Base-by-base conservation (phyloP, 2,329 filamentous ascomycete species). In the Arthrobotrys iridis region DNA sequence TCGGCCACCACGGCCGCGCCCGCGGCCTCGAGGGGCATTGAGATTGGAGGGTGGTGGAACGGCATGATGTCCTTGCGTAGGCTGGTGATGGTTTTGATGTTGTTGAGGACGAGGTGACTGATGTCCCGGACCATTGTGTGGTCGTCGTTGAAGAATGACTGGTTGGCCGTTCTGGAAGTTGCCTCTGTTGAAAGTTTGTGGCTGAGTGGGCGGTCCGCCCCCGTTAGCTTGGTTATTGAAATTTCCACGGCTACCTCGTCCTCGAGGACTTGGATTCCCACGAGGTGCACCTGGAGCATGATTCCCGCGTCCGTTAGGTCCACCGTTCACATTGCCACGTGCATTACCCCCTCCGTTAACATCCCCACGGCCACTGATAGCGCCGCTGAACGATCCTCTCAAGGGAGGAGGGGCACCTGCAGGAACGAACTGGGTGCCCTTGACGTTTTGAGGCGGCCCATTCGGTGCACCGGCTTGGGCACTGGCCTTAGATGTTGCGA, bases 401-500 rank as follows among this genome's bases (percentile, higher is more conserved):
- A 90, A 83, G 11, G 87, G 85, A 7, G 84, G 82, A 11, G 88
- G 88, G 0, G 86, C 82, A 0, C 85, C 78, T 13, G 88, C 86
- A 77, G 90, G 87, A 74, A 83, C 85, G 78, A 86, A 87, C 81
- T 94, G 91, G 35, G 83, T 8, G 86, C 84, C 0, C 85, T 87
- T 76, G 88, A 84, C 0, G 87, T 85, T 10, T 85, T 84, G 13
- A n/a, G 50, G 50, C 83, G 79, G 2, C 84, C 83, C 41, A 80
- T 82, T 78, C 13, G 62, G 71, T 83, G 83, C 37, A 83, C 81
- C 6, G 84, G 84, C 46, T 85, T 85, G 77, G 87, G 87, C 76
- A 87, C 86, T 80, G 85, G 87, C 85, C 81, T 87, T 87, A 58
- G 91, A 88, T 1, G 28, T 70, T 74, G 88, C 90, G 43, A 96